Percentiles rank a stretch among this genome's conserved stretches.
phyloP scores from a whole-genome alignment of 2,329 filamentous ascomycete species.

The Neopestalotiopsis sp. region DNA sequence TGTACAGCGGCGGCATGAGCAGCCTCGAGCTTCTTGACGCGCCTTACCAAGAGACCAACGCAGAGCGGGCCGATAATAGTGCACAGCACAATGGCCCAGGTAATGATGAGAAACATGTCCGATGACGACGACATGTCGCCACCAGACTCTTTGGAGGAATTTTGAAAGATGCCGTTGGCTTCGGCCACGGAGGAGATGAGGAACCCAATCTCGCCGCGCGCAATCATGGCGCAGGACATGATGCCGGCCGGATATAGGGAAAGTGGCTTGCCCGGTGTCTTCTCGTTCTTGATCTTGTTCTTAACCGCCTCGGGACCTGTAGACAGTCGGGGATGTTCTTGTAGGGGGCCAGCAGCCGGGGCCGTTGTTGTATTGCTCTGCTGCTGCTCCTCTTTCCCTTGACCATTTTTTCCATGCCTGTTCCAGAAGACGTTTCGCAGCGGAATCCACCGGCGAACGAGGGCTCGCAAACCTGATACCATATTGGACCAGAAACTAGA shows the following conservation, averaged over 20 bases:
- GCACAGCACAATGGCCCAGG: conserved; percentile 62
- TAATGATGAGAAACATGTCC: conserved; percentile 57
- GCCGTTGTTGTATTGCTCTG: too few species aligned
- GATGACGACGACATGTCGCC: conserved; percentile 27
- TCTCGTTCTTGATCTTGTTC: not conserved
- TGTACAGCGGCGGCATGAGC: conserved; percentile 17
- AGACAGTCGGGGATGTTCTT: conserved; percentile 28
- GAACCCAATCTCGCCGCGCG: conserved; percentile 82
- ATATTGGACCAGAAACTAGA: conserved; percentile 17
- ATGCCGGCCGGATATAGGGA: conserved; percentile 73
- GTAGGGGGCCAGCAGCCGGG: not conserved
- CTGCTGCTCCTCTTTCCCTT: not conserved
- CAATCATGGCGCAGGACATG: conserved; percentile 72
- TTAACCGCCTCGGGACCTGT: not conserved
- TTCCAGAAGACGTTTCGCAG: not conserved
- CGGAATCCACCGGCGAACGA: conserved; percentile 25
- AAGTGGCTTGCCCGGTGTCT: conserved; percentile 40
- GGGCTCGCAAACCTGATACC: conserved; percentile 16
- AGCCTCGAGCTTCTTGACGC: conserved; percentile 44
- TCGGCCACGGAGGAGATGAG: conserved; percentile 74
- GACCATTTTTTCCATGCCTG: not conserved
- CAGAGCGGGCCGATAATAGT: conserved; percentile 57
- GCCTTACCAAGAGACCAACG: conserved; percentile 52
- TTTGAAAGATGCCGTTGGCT: conserved; percentile 49
- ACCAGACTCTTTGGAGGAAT: conserved; percentile 12